Evolutionary conservation across 2,329 filamentous ascomycete species (phyloP).

Genomic region (Cucurbitaria berberidis): DNA sequence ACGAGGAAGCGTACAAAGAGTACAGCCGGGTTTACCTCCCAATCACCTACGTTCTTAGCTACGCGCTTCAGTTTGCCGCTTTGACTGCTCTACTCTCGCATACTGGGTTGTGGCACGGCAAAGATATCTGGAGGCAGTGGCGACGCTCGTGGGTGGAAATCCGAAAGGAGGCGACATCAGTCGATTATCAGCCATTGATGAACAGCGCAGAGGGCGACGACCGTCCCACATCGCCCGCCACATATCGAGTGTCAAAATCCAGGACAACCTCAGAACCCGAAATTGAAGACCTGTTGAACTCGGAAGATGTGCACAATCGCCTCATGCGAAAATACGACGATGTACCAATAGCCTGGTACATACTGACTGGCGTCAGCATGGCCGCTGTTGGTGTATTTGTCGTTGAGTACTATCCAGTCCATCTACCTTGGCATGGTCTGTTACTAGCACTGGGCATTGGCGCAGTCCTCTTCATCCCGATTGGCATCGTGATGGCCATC

Average conservation of each 20-base stretch:
- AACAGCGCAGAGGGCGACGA: constrained; percentile 43
- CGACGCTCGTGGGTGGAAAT: constrained; percentile 71
- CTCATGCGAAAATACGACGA: constrained; percentile 84
- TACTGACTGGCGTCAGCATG: constrained; percentile 77
- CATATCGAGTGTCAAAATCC: constrained; percentile 24
- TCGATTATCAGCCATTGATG: constrained; percentile 45
- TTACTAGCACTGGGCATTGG: constrained; percentile 79
- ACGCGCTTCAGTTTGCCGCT: constrained; percentile 84
- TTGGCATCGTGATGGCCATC: constrained; percentile 91
- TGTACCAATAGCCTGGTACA: constrained; percentile 81
- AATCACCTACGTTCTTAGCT: constrained; percentile 86
- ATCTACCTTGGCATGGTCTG: constrained; percentile 86
- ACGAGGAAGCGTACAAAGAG: constrained; percentile 74
- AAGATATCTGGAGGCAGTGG: constrained; percentile 80
- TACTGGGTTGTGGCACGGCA: constrained; percentile 83
- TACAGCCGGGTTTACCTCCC: constrained; percentile 86
- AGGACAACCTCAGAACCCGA: constrained; percentile 47
- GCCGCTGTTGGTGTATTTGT: constrained; percentile 80
- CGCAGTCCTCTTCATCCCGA: constrained; percentile 83
- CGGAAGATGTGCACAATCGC: constrained; percentile 83
- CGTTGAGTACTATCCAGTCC: constrained; percentile 78
- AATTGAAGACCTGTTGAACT: constrained; percentile 64
- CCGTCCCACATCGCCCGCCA: constrained; percentile 25
- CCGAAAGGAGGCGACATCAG: constrained; percentile 43
- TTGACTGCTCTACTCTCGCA: constrained; percentile 80